A percentile compares a stretch with the other conserved stretches of the same genome.
These are phyloP conservation scores for Porodaedalea pini DNA, from an alignment of 1,284 basidiomycete genomes.

Conservation along the genomic window DNA sequence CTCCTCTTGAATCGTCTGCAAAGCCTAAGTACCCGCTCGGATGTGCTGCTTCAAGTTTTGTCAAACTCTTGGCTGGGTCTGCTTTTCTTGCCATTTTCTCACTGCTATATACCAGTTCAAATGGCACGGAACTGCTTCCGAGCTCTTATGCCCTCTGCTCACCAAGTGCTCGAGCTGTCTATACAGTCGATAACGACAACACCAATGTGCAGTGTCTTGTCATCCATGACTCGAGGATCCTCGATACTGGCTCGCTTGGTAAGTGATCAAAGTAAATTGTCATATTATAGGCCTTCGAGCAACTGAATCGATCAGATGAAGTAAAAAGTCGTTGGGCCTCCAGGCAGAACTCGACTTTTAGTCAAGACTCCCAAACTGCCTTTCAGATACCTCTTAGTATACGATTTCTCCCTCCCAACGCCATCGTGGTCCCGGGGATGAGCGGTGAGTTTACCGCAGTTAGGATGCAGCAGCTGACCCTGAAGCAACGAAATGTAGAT, in stretches of 20 bases:
- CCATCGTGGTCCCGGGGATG: constrained; percentile 64
- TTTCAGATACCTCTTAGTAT: constrained; percentile 10
- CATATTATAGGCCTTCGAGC: constrained; percentile 6
- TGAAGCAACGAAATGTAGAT: constrained; percentile 45
- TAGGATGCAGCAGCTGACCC: not conserved
- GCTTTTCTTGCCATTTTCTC: constrained; percentile 1
- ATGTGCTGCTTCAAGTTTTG: not conserved
- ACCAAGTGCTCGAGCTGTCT: constrained; percentile 44
- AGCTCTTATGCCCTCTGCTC: constrained; percentile 59
- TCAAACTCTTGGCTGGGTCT: not conserved
- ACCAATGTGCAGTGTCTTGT: constrained; percentile 56
- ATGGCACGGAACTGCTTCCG: constrained; percentile 9
- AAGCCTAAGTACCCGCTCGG: not conserved
- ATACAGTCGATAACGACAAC: constrained; percentile 54
- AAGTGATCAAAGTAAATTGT: constrained; percentile 24
- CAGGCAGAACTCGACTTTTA: not conserved
- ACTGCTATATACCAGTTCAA: not conserved
- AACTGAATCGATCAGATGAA: constrained; percentile 36
- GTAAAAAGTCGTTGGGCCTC: constrained; percentile 26
- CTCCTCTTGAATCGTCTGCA: not conserved
- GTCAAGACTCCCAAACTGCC: not conserved
- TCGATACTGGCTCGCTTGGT: constrained; percentile 57
- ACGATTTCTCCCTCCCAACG: constrained; percentile 37
- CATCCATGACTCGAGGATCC: constrained; percentile 45
- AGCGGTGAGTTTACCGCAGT: constrained; percentile 44